phyloP scores from a whole-genome alignment of 2,329 filamentous ascomycete genomes.

The Colletotrichum phormii region DNA sequence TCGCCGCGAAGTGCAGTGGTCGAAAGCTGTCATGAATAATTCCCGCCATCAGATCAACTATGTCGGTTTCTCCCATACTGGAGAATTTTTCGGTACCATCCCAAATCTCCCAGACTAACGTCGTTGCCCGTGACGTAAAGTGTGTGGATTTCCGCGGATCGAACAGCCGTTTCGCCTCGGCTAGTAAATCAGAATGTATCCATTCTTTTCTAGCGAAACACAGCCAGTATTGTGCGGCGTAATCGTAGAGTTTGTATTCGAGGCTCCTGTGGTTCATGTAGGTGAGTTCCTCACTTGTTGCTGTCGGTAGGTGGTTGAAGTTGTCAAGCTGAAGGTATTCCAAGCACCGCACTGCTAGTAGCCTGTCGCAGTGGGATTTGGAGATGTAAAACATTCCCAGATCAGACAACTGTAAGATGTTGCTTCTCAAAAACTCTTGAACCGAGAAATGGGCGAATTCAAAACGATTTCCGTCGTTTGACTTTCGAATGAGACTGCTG shows the following conservation, averaged over 20 bases:
- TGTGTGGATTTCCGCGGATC: neutral
- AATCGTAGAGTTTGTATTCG: accelerated
- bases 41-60: accelerated
- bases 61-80: too few species aligned
- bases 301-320: neutral
- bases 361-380: neutral
- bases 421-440: neutral
- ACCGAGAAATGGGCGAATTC: constrained; percentile 26
- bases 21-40: neutral
- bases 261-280: accelerated
- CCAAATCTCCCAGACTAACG: neutral
- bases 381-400: neutral
- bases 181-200: neutral
- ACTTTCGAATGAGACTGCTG: neutral
- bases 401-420: neutral
- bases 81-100: too few species aligned
- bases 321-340: neutral
- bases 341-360: neutral
- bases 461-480: neutral
- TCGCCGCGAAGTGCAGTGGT: neutral
- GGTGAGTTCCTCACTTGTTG: neutral
- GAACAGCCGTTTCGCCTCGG: neutral
- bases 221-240: neutral
- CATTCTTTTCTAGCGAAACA: neutral
- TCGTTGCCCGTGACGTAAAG: neutral